Evolutionary conservation across 108 stramenopile genomes (phyloP).

Genomic region (Stephanodiscus triporus): DNA sequence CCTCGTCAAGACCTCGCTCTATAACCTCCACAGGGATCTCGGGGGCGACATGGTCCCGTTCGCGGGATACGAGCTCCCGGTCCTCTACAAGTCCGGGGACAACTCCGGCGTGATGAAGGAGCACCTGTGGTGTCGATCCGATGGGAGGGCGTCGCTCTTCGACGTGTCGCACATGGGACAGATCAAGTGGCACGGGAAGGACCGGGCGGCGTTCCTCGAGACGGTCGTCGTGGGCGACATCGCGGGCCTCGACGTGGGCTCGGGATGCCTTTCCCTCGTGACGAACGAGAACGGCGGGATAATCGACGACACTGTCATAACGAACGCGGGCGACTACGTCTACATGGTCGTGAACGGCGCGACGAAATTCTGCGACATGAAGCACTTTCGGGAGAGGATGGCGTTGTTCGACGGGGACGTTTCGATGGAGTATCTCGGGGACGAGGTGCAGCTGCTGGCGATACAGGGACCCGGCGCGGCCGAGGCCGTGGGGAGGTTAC

Average conservation of each 20-base stretch:
- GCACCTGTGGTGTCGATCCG: constrained; percentile 89
- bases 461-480: constrained; percentile 97
- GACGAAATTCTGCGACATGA: constrained; percentile 96
- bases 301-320: constrained; percentile 97
- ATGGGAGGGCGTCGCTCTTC: constrained; percentile 87
- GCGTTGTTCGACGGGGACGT: constrained; percentile 81
- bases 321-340: constrained; percentile 85
- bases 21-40: constrained; percentile 90
- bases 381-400: constrained; percentile 85
- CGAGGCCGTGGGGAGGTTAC: constrained; percentile 70
- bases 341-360: constrained; percentile 99
- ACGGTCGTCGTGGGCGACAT: constrained; percentile 94
- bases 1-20: constrained; percentile 85
- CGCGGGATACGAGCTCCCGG: constrained; percentile 98
- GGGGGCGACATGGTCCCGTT: constrained; percentile 98
- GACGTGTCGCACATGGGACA: constrained; percentile 99
- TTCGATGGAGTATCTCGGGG: constrained; percentile 91
- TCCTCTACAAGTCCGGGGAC: constrained; percentile 87
- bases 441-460: constrained; percentile 92
- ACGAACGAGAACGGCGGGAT: constrained; percentile 96
- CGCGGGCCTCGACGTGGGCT: constrained; percentile 66
- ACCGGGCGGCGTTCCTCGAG: constrained; percentile 90
- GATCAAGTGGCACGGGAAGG: constrained; percentile 95
- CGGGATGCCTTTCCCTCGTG: constrained; percentile 85
- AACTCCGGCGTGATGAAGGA: constrained; percentile 96